phyloP scores from a whole-genome alignment of 805 yeast genomes.

The Wickerhamiella nectarea region DNA sequence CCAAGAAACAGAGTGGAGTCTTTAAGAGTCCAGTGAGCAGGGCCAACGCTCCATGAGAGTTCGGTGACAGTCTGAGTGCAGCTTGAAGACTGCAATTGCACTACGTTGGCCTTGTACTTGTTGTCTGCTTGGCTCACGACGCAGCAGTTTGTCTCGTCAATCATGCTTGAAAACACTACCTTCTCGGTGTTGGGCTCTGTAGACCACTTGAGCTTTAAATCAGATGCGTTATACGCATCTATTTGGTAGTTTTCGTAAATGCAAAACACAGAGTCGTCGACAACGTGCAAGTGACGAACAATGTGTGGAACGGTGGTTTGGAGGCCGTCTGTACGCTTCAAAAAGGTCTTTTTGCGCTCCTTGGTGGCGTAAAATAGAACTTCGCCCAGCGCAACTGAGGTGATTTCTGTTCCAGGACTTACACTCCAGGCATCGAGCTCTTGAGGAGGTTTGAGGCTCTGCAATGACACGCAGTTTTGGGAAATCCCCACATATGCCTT shows the following conservation, averaged over 20 bases:
- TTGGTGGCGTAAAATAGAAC: conserved; percentile 17
- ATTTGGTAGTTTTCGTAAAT: not conserved
- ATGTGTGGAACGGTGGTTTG: conserved; percentile 8
- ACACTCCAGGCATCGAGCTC: conserved; percentile 24
- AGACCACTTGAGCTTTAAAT: conserved; percentile 4
- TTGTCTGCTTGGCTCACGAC: not conserved
- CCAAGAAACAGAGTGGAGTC: not conserved
- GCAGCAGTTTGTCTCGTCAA: not conserved
- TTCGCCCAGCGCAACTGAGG: conserved; percentile 15
- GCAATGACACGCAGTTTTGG: conserved; percentile 21
- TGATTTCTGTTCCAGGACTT: conserved; percentile 23
- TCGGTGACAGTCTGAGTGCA: not conserved
- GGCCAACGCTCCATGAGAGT: not conserved
- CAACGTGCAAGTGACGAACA: conserved; percentile 1
- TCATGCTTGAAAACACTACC: not conserved
- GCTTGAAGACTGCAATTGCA: not conserved
- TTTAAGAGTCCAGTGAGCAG: not conserved
- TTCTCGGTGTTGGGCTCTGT: not conserved
- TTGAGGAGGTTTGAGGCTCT: conserved; percentile 24
- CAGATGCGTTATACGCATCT: conserved; percentile 4
- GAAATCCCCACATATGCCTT: conserved; percentile 23
- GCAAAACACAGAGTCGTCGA: not conserved
- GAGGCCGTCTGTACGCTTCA: conserved; percentile 12
- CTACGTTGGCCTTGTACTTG: not conserved
- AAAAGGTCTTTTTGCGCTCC: conserved; percentile 21